Evolutionary conservation across 208 protist species (phyloP).

Genomic region (Naegleria lovaniensis): DNA sequence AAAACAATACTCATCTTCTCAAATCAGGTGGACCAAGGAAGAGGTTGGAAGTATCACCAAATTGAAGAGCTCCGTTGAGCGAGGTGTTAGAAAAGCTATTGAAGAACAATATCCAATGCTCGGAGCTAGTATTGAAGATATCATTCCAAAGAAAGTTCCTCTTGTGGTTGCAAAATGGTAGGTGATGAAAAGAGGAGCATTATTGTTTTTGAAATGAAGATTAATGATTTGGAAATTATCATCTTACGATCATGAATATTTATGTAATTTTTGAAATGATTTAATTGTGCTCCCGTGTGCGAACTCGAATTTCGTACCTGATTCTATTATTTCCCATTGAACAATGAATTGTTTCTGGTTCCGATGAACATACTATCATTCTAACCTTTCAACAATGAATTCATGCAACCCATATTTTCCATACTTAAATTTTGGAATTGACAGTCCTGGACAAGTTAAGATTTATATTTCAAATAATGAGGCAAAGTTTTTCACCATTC

Average conservation of each 20-base stretch:
- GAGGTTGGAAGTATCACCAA: not conserved
- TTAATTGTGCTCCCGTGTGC: no score
- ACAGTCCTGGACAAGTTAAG: constrained; percentile 43
- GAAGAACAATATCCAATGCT: constrained; percentile 72
- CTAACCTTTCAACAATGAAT: no score
- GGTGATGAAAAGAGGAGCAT: constrained; percentile 22
- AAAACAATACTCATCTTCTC: not conserved
- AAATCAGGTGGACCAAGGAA: not conserved
- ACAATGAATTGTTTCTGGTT: no score
- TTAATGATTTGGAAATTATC: no score
- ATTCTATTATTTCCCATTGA: no score
- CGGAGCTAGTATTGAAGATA: constrained; percentile 69
- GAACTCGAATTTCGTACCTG: no score
- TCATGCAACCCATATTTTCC: no score
- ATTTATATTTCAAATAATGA: constrained; percentile 79
- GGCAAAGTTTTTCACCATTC: constrained; percentile 89
- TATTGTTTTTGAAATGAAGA: not conserved
- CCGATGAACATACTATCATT: no score
- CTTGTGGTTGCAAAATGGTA: constrained; percentile 86
- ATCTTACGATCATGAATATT: no score
- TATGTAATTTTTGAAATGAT: no score
- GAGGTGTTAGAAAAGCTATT: constrained; percentile 71
- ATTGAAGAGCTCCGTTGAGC: constrained; percentile 54
- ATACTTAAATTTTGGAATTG: not conserved
- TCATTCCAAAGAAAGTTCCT: constrained; percentile 80